Percentiles rank a stretch among this genome's conserved stretches.
These are phyloP conservation scores for Gaultheria prostrata DNA, from an alignment of 148 eudicot species.

Conservation along the genomic window DNA sequence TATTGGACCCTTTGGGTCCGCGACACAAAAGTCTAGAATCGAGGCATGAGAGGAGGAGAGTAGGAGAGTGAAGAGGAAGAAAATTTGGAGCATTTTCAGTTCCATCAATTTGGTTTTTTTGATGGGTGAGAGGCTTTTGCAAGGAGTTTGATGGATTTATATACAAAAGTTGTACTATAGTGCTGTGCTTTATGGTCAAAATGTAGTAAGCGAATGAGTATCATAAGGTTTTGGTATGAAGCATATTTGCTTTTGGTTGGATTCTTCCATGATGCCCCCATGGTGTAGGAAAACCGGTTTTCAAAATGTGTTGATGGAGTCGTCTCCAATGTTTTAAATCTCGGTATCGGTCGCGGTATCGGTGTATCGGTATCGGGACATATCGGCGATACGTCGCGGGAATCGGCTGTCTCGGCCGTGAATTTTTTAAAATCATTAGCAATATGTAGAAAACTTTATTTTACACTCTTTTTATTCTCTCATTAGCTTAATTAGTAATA, in stretches of 20 bases:
- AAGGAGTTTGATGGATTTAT: neutral
- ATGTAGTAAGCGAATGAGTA: neutral
- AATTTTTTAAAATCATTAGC: too few relatives aligned
- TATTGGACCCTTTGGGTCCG: slow-evolving; percentile 36
- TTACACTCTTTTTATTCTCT: too few relatives aligned
- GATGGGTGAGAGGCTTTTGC: neutral
- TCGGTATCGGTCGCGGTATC: too few relatives aligned
- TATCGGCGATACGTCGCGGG: too few relatives aligned
- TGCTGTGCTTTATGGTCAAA: neutral
- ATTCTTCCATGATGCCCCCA: too few relatives aligned
- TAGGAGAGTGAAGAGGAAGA: slow-evolving; percentile 40
- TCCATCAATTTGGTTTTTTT: slow-evolving; percentile 1
- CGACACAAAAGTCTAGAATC: slow-evolving; percentile 74
- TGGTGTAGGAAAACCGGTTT: too few relatives aligned
- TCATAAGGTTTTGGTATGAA: slow-evolving; percentile 2
- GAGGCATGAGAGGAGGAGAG: slow-evolving; percentile 34
- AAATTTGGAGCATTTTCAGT: slow-evolving; percentile 43
- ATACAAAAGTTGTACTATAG: neutral
- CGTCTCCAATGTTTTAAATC: too few relatives aligned
- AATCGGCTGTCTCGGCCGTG: too few relatives aligned
- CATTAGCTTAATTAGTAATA: too few relatives aligned
- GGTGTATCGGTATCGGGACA: too few relatives aligned
- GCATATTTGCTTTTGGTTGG: neutral
- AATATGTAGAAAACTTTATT: too few relatives aligned
- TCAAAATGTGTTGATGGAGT: too few relatives aligned